These are phyloP conservation scores for Vitis hybrid DNA, from an alignment of 177 flowering plant genomes.

Conservation along the genomic window DNA sequence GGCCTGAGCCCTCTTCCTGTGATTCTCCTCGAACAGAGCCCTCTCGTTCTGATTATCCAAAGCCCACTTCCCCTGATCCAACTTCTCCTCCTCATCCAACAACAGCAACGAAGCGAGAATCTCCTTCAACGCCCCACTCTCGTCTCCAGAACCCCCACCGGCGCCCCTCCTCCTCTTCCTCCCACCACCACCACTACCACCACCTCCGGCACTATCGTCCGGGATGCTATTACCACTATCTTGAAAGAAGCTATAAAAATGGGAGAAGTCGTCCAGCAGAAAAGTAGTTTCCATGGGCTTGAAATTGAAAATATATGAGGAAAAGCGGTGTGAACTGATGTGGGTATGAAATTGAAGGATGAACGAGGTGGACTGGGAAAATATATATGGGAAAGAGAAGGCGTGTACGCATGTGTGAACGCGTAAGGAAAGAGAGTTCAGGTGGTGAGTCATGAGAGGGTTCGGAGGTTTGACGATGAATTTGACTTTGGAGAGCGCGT, in stretches of 20 bases:
- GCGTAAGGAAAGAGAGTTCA: conserved; percentile 6
- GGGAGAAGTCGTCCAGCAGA: too few species aligned
- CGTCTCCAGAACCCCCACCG: neutral
- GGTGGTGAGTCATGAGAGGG: conserved; percentile 7
- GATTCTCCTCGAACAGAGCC: conserved; percentile 29
- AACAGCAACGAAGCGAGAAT: conserved; percentile 39
- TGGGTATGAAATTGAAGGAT: too few species aligned
- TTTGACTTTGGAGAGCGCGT: conserved; percentile 20
- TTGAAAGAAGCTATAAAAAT: too few species aligned
- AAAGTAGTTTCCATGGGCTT: too few species aligned
- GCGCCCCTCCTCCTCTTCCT: conserved; percentile 16
- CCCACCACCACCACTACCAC: neutral
- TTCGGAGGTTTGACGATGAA: conserved; percentile 23
- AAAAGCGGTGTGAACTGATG: too few species aligned
- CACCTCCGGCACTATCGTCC: too few species aligned
- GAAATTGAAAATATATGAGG: too few species aligned
- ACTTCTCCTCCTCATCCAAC: conserved; percentile 52
- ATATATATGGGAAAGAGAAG: conserved; percentile 5
- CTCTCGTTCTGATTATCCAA: conserved; percentile 27
- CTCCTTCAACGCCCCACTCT: conserved; percentile 34
- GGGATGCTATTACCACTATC: too few species aligned
- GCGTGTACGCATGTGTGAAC: conserved; percentile 33
- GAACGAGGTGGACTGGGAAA: neutral
- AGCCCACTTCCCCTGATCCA: conserved; percentile 20
- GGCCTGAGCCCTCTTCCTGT: conserved; percentile 23